Conservation (phyloP, 1,139 yeast genomes). For the Geotrichum histeridarum region DNA sequence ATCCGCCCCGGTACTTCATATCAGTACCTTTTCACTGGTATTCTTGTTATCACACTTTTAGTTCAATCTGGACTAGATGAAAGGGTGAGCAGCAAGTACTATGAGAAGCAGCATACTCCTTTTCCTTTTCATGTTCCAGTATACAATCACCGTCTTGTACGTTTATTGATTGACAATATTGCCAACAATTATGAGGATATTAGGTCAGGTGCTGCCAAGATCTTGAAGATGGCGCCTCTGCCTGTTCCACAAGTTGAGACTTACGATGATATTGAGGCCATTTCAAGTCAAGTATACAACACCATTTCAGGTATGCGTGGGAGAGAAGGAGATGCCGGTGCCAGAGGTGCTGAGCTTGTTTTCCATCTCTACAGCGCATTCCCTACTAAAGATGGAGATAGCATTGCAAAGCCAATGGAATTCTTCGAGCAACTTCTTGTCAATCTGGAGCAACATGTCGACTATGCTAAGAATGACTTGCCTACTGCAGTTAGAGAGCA, state of each 20-base stretch:
- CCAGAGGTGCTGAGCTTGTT: conserved; percentile 54
- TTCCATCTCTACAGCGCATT: conserved; percentile 27
- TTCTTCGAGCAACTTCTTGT: conserved; percentile 38
- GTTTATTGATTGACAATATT: conserved; percentile 55
- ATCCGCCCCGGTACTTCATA: conserved; percentile 67
- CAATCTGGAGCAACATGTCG: conserved; percentile 34
- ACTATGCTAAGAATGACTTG: conserved; percentile 36
- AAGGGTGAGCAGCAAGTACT: conserved; percentile 36
- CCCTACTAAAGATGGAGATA: conserved; percentile 23
- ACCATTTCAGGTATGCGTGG: conserved; percentile 58
- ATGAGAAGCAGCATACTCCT: conserved; percentile 40
- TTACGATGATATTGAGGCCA: conserved; percentile 29
- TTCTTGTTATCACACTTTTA: conserved; percentile 47
- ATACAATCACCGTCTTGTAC: conserved; percentile 40
- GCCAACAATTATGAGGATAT: conserved; percentile 74
- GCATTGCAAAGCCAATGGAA: conserved; percentile 19
- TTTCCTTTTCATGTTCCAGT: conserved; percentile 47
- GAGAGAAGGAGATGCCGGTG: conserved; percentile 77
- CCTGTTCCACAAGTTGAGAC: conserved; percentile 30
- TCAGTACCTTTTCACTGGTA: conserved; percentile 51
- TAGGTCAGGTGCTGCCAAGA: conserved; percentile 47
- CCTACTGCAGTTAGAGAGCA: conserved; percentile 43
- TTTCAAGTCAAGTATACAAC: conserved; percentile 40
- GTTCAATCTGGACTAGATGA: conserved; percentile 55
- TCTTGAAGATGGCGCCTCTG: conserved; percentile 50